Evolutionary conservation across 495 filamentous ascomycete species (phyloP), one percentile per base, ranked within the genome.

Genomic region (Emericellopsis terricola): DNA sequence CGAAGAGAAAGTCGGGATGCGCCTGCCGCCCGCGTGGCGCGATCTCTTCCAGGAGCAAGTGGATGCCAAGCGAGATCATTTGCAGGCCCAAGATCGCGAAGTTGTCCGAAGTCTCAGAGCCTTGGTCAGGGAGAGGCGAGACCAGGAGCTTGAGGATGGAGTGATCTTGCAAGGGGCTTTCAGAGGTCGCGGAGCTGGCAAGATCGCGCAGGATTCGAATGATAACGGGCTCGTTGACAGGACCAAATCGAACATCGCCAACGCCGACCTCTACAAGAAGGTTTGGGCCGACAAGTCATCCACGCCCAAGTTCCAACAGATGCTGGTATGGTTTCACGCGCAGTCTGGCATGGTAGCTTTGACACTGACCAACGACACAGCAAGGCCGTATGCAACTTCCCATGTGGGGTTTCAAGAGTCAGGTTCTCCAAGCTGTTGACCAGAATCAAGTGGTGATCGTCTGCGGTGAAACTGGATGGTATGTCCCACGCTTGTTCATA

Each of bases 381-480:
- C 44, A 59, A 51, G 64, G 58, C 31, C 59, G 89, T 28, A 73
- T 70, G 56, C 75, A 71, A 35, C 63, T 97, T 15, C 89, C 89
- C 3, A 92, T 97, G 54, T 94, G 81, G 76, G 64, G 67, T 23
- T 93, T 85, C 52, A 76, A 74, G 39, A 57, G 78, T 9, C 68
- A 81, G 10, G 78, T 91, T 18, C 60, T 96, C 6, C 53, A 64
- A 18, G 63, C 79, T 1, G 73, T 94, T 23, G 74, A 81, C 28
- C 53, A 53, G 4, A 64, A 92, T 39, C 89, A 82, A 47, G 76
- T 87, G 4, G 68, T 87, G 5, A 93, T 96, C 36, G 67, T 94
- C 20, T 93, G 84, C 47, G 87, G 87, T 43, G 89, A 96, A 56
- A 97, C 89, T 10, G 89, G 89, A 46, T 94, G 75, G 54, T 60